Conservation (phyloP, 2,329 filamentous ascomycete species). For the Fusarium sulawesiense region DNA sequence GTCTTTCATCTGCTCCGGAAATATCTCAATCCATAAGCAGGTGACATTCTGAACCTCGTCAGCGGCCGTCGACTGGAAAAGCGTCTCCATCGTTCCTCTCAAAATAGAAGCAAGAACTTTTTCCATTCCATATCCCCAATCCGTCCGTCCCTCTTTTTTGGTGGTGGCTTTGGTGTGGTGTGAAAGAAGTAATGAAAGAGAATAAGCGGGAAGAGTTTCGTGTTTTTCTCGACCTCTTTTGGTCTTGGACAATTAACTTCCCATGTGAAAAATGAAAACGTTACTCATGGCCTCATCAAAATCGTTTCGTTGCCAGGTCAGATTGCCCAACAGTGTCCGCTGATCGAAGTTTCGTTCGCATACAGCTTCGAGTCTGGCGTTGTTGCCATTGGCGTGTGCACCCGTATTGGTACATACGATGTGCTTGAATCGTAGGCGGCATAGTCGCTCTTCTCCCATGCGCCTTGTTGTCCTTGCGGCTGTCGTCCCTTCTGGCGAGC, state of each 20-base stretch:
- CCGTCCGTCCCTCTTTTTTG: conserved; percentile 30
- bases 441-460: conserved; percentile 50
- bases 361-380: conserved; percentile 39
- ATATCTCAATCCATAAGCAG: conserved; percentile 41
- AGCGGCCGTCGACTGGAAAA: conserved; percentile 38
- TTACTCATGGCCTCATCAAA: conserved; percentile 46
- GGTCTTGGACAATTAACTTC: conserved; percentile 34
- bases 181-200: conserved; percentile 20
- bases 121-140: conserved; percentile 32
- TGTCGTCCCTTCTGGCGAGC: conserved; percentile 56
- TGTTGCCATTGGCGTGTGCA: conserved; percentile 42
- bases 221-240: conserved; percentile 25
- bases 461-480: conserved; percentile 41
- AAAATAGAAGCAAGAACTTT: conserved; percentile 41
- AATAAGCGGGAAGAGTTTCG: conserved; percentile 31
- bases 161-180: conserved; percentile 37
- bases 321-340: conserved; percentile 39
- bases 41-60: conserved; percentile 33
- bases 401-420: conserved; percentile 50
- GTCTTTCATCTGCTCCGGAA: conserved; percentile 36
- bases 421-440: conserved; percentile 53
- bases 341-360: conserved; percentile 39
- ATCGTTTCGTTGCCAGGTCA: conserved; percentile 42
- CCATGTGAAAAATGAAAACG: conserved; percentile 37
- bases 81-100: conserved; percentile 31